Conservation (phyloP, 192 early-diverging fungal species). For the Coemansia sp. region DNA sequence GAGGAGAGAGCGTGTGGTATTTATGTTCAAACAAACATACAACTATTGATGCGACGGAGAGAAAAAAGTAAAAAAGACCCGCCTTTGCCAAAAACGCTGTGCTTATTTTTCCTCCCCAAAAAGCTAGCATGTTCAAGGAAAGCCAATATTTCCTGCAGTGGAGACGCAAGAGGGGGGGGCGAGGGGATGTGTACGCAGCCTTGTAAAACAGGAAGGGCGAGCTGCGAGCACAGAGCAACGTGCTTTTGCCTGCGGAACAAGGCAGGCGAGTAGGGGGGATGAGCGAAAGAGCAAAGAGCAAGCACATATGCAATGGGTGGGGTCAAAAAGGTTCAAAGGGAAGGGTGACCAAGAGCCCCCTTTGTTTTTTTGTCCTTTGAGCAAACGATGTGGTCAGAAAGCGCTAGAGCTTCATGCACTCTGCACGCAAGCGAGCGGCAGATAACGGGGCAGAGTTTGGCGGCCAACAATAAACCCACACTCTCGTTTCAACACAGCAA, state of each 20-base stretch:
- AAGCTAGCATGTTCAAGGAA: constrained; percentile 3
- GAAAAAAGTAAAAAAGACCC: background rate
- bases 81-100: background rate
- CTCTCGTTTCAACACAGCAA: background rate
- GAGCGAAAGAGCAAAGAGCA: background rate
- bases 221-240: constrained; percentile 11
- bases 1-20: too few species aligned
- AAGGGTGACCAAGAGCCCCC: background rate
- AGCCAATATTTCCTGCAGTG: background rate
- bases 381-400: constrained; percentile 5
- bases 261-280: too few species aligned
- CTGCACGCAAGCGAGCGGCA: constrained; percentile 3
- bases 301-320: background rate
- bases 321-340: constrained; percentile 1
- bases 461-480: background rate
- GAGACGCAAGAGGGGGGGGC: background rate
- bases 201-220: background rate
- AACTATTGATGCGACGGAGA: too few species aligned
- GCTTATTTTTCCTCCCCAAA: background rate
- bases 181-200: background rate
- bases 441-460: background rate
- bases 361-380: background rate
- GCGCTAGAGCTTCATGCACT: background rate
- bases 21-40: too few species aligned
- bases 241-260: constrained; percentile 1